Base-by-base conservation (phyloP, 805 yeast genomes). In the Nematodospora valgi region DNA sequence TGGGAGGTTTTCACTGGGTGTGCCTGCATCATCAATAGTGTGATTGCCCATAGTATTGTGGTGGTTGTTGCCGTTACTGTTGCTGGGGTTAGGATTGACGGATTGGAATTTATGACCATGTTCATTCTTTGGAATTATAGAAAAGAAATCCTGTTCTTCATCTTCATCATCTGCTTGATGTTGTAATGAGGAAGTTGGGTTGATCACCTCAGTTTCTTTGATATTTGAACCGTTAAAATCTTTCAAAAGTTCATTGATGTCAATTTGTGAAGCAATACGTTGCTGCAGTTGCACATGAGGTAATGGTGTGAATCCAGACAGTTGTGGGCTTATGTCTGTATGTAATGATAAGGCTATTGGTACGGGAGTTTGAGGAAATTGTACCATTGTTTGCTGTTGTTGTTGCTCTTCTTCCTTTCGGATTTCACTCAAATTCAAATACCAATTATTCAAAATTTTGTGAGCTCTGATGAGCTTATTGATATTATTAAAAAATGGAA, bases 401-500 rank as follows among this genome's bases (percentile, higher is more conserved):
- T 30, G 21, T 10, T 5, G 13, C 14, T 6, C n/a, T 22, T 32
- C 35, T 19, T 24, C 18, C 7, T 23, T 30, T 24, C 38, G 34
- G 15, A 32, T 33, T 22, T 40, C 38, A 13, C 39, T 39, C 26
- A 46, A 39, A 21, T 48, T 39, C 35, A 49, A 40, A 27, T 52
- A 56, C 62, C 62, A 56, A 8, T 45, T 45, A 31, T 51, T 52
- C 30, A 56, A 43, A 4, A 37, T 37, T 22, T 31, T 31, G 31
- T 51, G 43, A 6, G 59, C 47, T 16, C 53, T 35, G n/a, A 56
- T 55, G 22, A 56, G 41, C 38, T 51, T 53, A 39, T 54, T 55
- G 30, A 52, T 51, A 35, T 54, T 52, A 37, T 52, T 53, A 39
- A 51, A 53, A 28, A 53, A 49, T 14, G 58, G 52, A 28, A 56